These are phyloP conservation scores for Naganishia sp. DNA, from an alignment of 1,284 basidiomycete genomes.

Conservation along the genomic window DNA sequence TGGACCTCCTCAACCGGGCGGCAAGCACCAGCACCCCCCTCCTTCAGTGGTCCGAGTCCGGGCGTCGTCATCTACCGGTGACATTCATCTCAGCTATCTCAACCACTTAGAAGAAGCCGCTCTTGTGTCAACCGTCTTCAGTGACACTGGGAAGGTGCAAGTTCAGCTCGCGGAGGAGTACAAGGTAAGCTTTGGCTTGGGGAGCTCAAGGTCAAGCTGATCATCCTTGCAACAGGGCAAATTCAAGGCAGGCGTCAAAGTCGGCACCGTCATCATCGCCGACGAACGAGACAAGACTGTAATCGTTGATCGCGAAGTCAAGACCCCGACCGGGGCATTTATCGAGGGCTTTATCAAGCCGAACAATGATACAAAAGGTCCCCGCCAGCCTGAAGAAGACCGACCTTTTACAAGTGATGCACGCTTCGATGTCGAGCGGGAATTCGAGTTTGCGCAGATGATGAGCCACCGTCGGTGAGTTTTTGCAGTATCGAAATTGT, in stretches of 20 bases:
- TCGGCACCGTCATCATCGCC: constrained; percentile 35
- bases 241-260: constrained; percentile 30
- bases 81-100: constrained; percentile 32
- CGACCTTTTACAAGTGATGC: background rate
- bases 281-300: constrained; percentile 51
- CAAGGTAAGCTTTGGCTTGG: constrained; percentile 1
- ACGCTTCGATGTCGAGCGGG: constrained; percentile 9
- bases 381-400: background rate
- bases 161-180: constrained; percentile 28
- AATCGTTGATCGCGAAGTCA: constrained; percentile 27
- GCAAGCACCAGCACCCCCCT: constrained; percentile 22
- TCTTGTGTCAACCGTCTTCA: constrained; percentile 30
- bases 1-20: background rate
- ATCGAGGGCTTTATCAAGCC: constrained; percentile 26
- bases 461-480: background rate
- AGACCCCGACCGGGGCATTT: constrained; percentile 27
- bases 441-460: constrained; percentile 11
- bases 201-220: background rate
- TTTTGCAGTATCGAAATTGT: background rate
- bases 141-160: constrained; percentile 33
- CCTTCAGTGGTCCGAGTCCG: constrained; percentile 30
- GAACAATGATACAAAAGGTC: constrained; percentile 1
- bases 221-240: constrained; percentile 7
- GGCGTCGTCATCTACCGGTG: constrained; percentile 31
- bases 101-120: constrained; percentile 28